phyloP scores from a whole-genome alignment of 768 basidiomycete species.

The Suillus alpinus region DNA sequence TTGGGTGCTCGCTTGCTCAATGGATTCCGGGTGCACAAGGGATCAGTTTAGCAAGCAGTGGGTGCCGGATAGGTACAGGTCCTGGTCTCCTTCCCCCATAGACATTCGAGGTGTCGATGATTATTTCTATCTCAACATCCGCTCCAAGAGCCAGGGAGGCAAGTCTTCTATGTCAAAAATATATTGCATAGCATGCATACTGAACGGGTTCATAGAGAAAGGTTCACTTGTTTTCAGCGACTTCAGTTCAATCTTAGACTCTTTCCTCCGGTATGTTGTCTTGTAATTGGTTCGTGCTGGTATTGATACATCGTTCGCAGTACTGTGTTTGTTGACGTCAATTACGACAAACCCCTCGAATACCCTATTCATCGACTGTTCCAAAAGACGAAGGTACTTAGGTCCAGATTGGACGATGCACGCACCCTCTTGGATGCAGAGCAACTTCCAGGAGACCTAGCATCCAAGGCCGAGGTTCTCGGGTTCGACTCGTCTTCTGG shows the following conservation, averaged over 20 bases:
- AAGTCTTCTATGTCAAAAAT: background rate
- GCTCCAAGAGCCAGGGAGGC: background rate
- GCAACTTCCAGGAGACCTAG: background rate
- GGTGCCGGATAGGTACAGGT: background rate
- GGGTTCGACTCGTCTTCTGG: background rate
- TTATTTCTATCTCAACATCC: constrained; percentile 1
- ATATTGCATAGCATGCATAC: background rate
- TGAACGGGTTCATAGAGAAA: background rate
- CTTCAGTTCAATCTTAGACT: background rate
- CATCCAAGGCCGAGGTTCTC: background rate
- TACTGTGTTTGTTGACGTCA: background rate
- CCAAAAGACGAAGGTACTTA: background rate
- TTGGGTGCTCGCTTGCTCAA: background rate
- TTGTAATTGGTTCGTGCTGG: background rate
- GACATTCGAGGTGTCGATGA: background rate
- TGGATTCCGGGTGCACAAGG: background rate
- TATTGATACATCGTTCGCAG: background rate
- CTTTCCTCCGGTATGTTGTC: background rate
- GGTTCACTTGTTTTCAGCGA: background rate
- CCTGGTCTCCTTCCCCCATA: background rate
- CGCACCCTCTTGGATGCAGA: background rate
- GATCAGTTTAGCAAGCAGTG: background rate
- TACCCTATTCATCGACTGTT: background rate
- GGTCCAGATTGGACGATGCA: background rate
- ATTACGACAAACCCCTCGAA: background rate